Base-by-base conservation (phyloP, 2,329 filamentous ascomycete genomes). In the Fusarium dlaminii region DNA sequence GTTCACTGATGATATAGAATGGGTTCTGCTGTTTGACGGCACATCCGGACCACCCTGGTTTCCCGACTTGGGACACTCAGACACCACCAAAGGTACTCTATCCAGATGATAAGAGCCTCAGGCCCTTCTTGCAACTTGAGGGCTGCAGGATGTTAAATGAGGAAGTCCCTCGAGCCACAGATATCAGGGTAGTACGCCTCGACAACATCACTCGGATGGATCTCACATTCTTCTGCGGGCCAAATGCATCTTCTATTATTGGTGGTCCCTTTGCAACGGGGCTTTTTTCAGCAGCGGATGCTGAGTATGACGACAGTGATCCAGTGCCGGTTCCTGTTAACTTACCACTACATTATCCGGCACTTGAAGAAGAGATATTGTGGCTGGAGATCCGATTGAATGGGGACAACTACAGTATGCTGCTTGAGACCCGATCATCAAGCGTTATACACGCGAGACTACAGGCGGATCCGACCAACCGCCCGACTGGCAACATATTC, bases 251-350 rank as follows among this genome's bases (percentile, higher is more conserved):
- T 18, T 24, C 15, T 11, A 4, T 11, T 11, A 1, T 27, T 12
- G 42, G 42, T 18, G 42, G 42, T 18, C 11, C 42, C 39, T 8
- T 13, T 22, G 0, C 18, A 22, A 13, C 18, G 11, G 8, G 2
- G 18, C 11, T 1, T 39, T 20, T 39, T 39, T 14, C 13, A 15
- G 9, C 39, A 40, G 13, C 0, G 6, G 8, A 22, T n/a, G 22
- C 8, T n/a, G 22, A 42, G 22, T 5, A 40, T n/a, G 0, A 10
- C 8, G 2, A 7, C 13, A 1, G 20, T n/a, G 8, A 15, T 40
- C 14, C 39, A 42, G 6, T 6, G 13, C 1, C 6, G 22, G 6
- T n/a, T 42, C 40, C 39, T 40, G 22, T 13, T n/a, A 5, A 2
- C n/a, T 12, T 43, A 13, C 11, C 17, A 27, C 10, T 12, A 5